A percentile compares a stretch with the other conserved stretches of the same genome.
Conservation (phyloP, 495 filamentous ascomycete species). For the Penicillium pulvis region DNA sequence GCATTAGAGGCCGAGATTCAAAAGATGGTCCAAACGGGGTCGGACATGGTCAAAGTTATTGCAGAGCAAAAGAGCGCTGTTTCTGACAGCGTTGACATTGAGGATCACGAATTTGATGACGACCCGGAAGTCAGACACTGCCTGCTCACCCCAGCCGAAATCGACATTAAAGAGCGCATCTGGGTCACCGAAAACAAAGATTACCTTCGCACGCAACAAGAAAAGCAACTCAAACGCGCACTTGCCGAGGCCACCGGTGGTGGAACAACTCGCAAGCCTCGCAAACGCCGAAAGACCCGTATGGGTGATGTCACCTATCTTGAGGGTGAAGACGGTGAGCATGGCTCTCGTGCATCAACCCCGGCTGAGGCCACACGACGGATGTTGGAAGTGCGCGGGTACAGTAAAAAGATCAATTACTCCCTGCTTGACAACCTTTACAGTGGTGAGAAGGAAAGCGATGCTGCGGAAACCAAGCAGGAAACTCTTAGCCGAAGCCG, state of each 20-base stretch:
- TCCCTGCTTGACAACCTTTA: constrained; percentile 58
- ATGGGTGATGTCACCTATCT: constrained; percentile 55
- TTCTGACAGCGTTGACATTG: constrained; percentile 57
- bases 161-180: constrained; percentile 77
- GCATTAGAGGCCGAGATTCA: constrained; percentile 49
- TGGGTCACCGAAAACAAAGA: constrained; percentile 95
- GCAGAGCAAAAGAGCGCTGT: constrained; percentile 28
- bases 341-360: constrained; percentile 43
- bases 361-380: constrained; percentile 74
- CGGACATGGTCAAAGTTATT: constrained; percentile 38
- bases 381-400: constrained; percentile 70
- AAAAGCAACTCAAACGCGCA: constrained; percentile 68
- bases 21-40: constrained; percentile 39
- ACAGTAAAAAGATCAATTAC: constrained; percentile 85
- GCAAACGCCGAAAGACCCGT: constrained; percentile 49
- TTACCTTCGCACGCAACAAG: constrained; percentile 80
- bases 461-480: constrained; percentile 32
- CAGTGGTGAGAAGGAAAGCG: constrained; percentile 30
- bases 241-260: constrained; percentile 49
- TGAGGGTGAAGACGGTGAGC: constrained; percentile 44
- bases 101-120: constrained; percentile 72
- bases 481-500: constrained; percentile 40
- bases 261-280: constrained; percentile 47
- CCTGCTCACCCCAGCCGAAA: constrained; percentile 68
- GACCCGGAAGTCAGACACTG: constrained; percentile 82